phyloP scores from a whole-genome alignment of 2,329 filamentous ascomycete species.

The Epichloe baconii region DNA sequence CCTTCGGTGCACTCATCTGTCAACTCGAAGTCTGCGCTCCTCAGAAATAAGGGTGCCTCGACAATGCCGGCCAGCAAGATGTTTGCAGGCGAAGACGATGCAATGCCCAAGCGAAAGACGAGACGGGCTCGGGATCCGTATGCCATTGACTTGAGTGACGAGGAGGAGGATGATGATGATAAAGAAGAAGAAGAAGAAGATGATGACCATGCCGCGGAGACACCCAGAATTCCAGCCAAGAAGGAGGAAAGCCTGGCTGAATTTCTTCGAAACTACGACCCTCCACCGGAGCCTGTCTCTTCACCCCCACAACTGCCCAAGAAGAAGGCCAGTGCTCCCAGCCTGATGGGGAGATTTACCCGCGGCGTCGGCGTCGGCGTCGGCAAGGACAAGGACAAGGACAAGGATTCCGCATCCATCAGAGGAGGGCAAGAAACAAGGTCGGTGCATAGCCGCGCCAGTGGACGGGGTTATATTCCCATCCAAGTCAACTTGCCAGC shows the following conservation, averaged over 20 bases:
- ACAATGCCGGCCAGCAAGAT: slow-evolving; percentile 17
- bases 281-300: slow-evolving; percentile 39
- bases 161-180: slow-evolving; percentile 30
- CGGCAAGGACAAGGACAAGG: slow-evolving; percentile 4
- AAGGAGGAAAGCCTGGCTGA: slow-evolving; percentile 60
- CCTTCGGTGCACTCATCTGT: slow-evolving; percentile 48
- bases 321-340: slow-evolving; percentile 52
- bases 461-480: slow-evolving; percentile 32
- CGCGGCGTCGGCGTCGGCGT: slow-evolving; percentile 20
- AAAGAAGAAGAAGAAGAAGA: slow-evolving; percentile 39
- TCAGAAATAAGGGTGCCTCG: slow-evolving; percentile 28
- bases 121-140: slow-evolving; percentile 79
- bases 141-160: slow-evolving; percentile 69
- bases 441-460: slow-evolving; percentile 26
- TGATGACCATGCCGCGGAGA: slow-evolving; percentile 31
- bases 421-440: slow-evolving; percentile 10
- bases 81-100: slow-evolving; percentile 37
- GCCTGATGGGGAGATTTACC: slow-evolving; percentile 47
- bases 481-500: slow-evolving; percentile 38
- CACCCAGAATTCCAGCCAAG: slow-evolving; percentile 24
- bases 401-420: slow-evolving; percentile 16
- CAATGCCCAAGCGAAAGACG: slow-evolving; percentile 59
- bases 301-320: slow-evolving; percentile 29
- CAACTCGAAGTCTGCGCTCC: slow-evolving; percentile 63
- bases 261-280: slow-evolving; percentile 57